These are phyloP conservation scores for Solanum arcanum DNA, from an alignment of 257 asterid species.

Conservation along the genomic window DNA sequence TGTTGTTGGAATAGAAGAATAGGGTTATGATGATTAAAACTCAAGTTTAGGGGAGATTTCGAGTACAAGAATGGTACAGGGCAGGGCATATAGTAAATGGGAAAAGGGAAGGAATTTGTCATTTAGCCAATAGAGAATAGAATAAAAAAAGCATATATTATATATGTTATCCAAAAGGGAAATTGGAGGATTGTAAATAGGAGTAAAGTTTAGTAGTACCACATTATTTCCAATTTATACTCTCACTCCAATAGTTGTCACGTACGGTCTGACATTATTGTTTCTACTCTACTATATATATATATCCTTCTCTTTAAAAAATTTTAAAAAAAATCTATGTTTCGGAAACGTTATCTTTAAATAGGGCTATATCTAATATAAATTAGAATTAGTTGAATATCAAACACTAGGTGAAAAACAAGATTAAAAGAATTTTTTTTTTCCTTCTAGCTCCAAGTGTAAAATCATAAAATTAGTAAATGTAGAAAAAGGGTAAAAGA, in stretches of 20 bases:
- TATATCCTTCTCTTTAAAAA: background rate
- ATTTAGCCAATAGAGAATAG: background rate
- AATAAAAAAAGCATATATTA: background rate
- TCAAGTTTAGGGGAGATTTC: background rate
- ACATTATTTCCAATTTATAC: background rate
- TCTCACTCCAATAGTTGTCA: background rate
- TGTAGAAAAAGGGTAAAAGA: background rate
- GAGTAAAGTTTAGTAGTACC: background rate
- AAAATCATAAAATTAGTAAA: background rate
- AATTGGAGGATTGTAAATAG: background rate
- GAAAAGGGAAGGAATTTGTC: background rate
- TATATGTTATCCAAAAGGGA: background rate
- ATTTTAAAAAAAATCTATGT: no score
- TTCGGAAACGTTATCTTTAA: background rate
- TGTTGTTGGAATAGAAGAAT: background rate
- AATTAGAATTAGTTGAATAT: no score
- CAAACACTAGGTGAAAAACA: background rate
- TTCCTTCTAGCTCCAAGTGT: background rate
- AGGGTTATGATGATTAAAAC: background rate
- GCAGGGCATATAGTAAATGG: background rate
- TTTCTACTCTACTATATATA: background rate
- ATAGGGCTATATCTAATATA: no score
- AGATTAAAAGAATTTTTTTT: accelerated
- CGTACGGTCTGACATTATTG: background rate
- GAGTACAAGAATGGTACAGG: background rate